phyloP scores from a whole-genome alignment of 2,329 filamentous ascomycete genomes.

The Ophiostoma piceae region DNA sequence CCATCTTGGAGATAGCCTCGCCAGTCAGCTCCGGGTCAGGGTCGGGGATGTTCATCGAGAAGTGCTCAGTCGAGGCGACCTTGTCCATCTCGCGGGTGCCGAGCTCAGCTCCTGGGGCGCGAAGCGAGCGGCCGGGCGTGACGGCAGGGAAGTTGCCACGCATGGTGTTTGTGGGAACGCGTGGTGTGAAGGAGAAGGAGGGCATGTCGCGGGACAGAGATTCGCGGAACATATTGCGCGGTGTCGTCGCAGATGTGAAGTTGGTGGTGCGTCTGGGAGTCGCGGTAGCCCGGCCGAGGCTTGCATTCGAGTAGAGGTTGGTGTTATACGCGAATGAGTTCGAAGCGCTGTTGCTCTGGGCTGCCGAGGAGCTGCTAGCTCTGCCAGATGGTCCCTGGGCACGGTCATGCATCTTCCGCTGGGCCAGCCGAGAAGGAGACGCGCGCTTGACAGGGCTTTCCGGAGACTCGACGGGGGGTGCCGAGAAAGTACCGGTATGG shows the following conservation, averaged over 20 bases:
- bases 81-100: constrained; percentile 47
- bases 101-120: constrained; percentile 44
- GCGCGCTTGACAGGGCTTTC: constrained; percentile 36
- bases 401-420: constrained; percentile 36
- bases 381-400: constrained; percentile 34
- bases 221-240: constrained; percentile 35
- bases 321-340: constrained; percentile 14
- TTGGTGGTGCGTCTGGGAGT: constrained; percentile 31
- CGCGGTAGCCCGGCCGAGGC: constrained; percentile 20
- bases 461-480: constrained; percentile 28
- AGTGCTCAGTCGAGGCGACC: constrained; percentile 48
- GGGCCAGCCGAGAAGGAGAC: constrained; percentile 33
- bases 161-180: constrained; percentile 41
- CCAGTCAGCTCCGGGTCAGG: constrained; percentile 53
- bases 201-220: constrained; percentile 31
- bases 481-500: constrained; percentile 26
- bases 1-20: constrained; percentile 48
- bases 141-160: constrained; percentile 46
- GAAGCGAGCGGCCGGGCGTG: constrained; percentile 42
- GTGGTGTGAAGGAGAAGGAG: constrained; percentile 42
- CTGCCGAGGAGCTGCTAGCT: constrained; percentile 22
- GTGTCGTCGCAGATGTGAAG: constrained; percentile 33
- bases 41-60: constrained; percentile 54
- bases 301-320: constrained; percentile 14
- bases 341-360: not conserved